Conservation (phyloP, 177 flowering plant genomes). For the Vitis hybrid region DNA sequence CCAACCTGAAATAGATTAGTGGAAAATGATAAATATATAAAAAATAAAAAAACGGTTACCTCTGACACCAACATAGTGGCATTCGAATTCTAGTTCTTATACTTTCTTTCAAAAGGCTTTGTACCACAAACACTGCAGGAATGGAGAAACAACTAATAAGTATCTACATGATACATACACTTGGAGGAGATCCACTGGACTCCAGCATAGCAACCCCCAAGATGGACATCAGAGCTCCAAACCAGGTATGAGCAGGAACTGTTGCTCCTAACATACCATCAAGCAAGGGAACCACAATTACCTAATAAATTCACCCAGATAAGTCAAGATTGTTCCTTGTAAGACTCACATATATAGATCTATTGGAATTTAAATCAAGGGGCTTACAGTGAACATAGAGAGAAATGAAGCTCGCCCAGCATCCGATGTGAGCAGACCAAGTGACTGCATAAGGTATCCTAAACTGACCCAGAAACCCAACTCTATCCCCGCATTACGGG, state of each 20-base stretch:
- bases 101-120: background rate
- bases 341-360: background rate
- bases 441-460: slow-evolving; percentile 78
- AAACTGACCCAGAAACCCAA: slow-evolving; percentile 89
- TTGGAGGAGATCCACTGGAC: slow-evolving; percentile 90
- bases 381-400: slow-evolving; percentile 70
- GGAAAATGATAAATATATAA: background rate
- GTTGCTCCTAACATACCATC: slow-evolving; percentile 79
- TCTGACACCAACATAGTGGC: background rate
- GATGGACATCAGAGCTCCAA: slow-evolving; percentile 77
- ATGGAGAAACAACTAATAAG: slow-evolving; percentile 10
- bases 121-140: background rate
- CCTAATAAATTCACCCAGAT: slow-evolving; percentile 42
- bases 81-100: background rate
- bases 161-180: slow-evolving; percentile 41
- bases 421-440: slow-evolving; percentile 81
- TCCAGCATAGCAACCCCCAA: slow-evolving; percentile 80
- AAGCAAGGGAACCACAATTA: slow-evolving; percentile 75
- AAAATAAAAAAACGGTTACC: background rate
- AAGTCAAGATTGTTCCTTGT: slow-evolving; percentile 4
- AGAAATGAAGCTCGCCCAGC: slow-evolving; percentile 92
- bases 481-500: slow-evolving; percentile 73
- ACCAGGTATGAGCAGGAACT: slow-evolving; percentile 69
- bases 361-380: slow-evolving; percentile 1
- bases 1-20: slow-evolving; percentile 57